These are phyloP conservation scores for Fistulifera solaris DNA, from an alignment of 108 stramenopile species.

Conservation along the genomic window DNA sequence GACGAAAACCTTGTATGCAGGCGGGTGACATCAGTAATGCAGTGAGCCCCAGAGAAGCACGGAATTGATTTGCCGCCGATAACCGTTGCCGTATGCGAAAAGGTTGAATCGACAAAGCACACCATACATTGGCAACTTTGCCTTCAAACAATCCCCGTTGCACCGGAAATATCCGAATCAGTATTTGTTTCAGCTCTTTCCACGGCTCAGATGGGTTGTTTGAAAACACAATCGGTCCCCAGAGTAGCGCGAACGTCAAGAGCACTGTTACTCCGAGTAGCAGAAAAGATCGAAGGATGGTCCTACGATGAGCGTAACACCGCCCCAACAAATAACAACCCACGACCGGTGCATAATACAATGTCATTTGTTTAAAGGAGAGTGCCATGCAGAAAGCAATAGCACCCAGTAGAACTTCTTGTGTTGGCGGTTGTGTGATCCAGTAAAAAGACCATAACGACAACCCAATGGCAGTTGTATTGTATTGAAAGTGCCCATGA, in stretches of 20 bases:
- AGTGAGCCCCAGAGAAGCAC: conserved; percentile 39
- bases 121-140: conserved; percentile 94
- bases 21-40: conserved; percentile 37
- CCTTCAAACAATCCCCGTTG: conserved; percentile 92
- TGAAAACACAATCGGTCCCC: conserved; percentile 61
- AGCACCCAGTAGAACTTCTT: conserved; percentile 24
- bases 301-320: conserved; percentile 26
- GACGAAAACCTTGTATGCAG: conserved; percentile 25
- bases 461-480: conserved; percentile 80
- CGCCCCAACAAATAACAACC: conserved; percentile 80
- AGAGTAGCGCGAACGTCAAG: conserved; percentile 50
- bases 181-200: conserved; percentile 41
- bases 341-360: conserved; percentile 90
- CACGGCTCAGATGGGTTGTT: conserved; percentile 1
- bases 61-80: conserved; percentile 33
- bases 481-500: conserved; percentile 98
- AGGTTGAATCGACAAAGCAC: conserved; percentile 57
- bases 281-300: conserved; percentile 18
- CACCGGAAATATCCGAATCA: conserved; percentile 83
- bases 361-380: conserved; percentile 96
- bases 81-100: conserved; percentile 56
- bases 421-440: conserved; percentile 7
- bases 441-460: conserved; percentile 52
- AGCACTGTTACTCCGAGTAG: conserved; percentile 67
- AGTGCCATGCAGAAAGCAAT: conserved; percentile 76